Conservation (phyloP, 371 early-diverging fungal species). For the Haplosporangium sp. region DNA sequence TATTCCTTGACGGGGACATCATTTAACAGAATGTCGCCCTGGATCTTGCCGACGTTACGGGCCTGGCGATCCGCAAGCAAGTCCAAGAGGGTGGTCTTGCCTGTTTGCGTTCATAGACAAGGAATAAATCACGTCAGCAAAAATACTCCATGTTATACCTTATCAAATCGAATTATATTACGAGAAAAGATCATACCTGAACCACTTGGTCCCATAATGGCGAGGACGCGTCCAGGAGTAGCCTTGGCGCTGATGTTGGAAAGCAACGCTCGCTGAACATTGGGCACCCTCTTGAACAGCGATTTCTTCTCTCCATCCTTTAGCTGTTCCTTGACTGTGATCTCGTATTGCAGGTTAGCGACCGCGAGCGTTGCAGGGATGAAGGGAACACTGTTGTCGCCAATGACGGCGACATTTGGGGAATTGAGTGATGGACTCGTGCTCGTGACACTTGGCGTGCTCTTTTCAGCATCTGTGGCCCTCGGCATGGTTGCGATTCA, state of each 20-base stretch:
- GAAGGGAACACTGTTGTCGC: constrained; percentile 33
- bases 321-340: constrained; percentile 34
- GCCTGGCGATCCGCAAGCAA: constrained; percentile 76
- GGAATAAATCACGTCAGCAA: not conserved
- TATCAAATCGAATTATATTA: not conserved
- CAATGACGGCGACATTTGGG: not conserved
- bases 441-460: constrained; percentile 16
- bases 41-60: constrained; percentile 60
- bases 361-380: constrained; percentile 46
- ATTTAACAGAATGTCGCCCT: constrained; percentile 73
- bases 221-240: constrained; percentile 79
- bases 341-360: constrained; percentile 36
- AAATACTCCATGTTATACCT: not conserved
- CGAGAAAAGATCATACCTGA: constrained; percentile 44
- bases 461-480: constrained; percentile 19
- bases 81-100: constrained; percentile 80
- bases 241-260: constrained; percentile 72
- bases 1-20: constrained; percentile 66
- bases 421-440: constrained; percentile 7
- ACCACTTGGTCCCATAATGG: constrained; percentile 85
- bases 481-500: constrained; percentile 12
- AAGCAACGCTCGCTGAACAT: constrained; percentile 55
- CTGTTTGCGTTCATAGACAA: constrained; percentile 13
- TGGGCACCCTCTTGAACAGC: constrained; percentile 38
- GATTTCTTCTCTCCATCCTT: constrained; percentile 42